Base-by-base conservation (phyloP, 2,329 filamentous ascomycete genomes). In the Colletotrichum agaves region DNA sequence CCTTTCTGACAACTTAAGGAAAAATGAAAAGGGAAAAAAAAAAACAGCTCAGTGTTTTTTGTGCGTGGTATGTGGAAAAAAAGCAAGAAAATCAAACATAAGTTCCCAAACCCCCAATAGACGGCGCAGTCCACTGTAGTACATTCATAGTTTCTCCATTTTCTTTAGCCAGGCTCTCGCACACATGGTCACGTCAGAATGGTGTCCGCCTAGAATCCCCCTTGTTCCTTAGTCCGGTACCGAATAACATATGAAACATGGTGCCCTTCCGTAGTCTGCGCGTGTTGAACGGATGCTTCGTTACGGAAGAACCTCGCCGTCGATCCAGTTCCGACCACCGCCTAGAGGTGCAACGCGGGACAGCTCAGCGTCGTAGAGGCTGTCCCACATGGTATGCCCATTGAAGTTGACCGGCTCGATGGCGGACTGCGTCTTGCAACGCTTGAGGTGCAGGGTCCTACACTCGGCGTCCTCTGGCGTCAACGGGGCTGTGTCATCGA, bases 381-480 rank as follows among this genome's bases (percentile, higher is more conserved):
- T 46, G 12, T 61, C 44, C 69, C 69, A 70, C 47, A 71, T 68
- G 33, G 4, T 12, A 6, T 69, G 56, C 21, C 56, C 57, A 3
- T 23, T 44, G 15, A 71, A 70, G 43, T 33, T 62, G 15, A 62
- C 69, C 5, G 56, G 56, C n/a, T 67, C 69, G 39, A 70, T 21
- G 33, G 65, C 5, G 3, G 27, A 17, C 5, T 43, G 44, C 3
- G 33, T 39, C 47, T 63, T 49, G 27, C 57, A 21, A 21, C 62
- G 62, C 39, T 49, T 61, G 31, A 41, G 17, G 21, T 57, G 67
- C 52, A 69, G 39, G 7, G 35, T 49, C 15, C 59, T 46, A 33
- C 63, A 41, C 55, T 70, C 64, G 3, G 53, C 6, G 23, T 67
- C 67, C 31, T 67, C 63, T 13, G 63, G 35, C 17, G 33, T 55